phyloP scores from a whole-genome alignment of 2,329 filamentous ascomycete species.

The Penicillium capsulatum region DNA sequence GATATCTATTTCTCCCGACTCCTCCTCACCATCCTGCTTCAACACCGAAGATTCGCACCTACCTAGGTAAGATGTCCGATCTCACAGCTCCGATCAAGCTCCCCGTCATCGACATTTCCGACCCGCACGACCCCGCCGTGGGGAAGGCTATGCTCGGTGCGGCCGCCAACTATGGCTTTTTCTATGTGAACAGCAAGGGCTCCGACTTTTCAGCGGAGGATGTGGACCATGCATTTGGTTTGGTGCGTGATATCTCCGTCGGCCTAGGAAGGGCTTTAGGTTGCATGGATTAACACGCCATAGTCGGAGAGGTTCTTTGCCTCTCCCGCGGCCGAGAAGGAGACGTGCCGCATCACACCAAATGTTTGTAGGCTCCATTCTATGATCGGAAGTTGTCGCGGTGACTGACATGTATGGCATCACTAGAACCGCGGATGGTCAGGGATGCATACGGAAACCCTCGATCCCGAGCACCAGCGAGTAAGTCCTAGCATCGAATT shows the following conservation, averaged over 20 bases:
- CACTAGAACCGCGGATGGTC: constrained; percentile 80
- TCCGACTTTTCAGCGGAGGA: constrained; percentile 62
- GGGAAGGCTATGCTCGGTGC: constrained; percentile 69
- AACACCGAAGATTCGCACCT: too few species aligned
- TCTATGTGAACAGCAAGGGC: constrained; percentile 77
- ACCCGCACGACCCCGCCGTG: constrained; percentile 56
- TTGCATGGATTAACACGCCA: neutral
- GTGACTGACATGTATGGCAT: constrained; percentile 2
- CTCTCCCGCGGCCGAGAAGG: constrained; percentile 66
- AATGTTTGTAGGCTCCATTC: constrained; percentile 39
- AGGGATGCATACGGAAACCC: constrained; percentile 78
- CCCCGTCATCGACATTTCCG: constrained; percentile 77
- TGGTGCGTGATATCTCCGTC: constrained; percentile 51
- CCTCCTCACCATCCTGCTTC: too few species aligned
- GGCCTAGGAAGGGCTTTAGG: too few species aligned
- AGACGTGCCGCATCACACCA: constrained; percentile 67
- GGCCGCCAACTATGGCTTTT: constrained; percentile 77
- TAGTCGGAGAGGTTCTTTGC: constrained; percentile 71
- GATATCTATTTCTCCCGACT: too few species aligned
- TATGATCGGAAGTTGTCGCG: neutral
- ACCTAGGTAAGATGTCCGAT: constrained; percentile 23
- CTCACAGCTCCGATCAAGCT: constrained; percentile 48
- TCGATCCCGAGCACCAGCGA: constrained; percentile 78
- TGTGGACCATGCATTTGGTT: constrained; percentile 66
- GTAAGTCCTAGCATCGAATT: too few species aligned